phyloP scores from a whole-genome alignment of 768 basidiomycete species.

The Lactifluus rugatus region DNA sequence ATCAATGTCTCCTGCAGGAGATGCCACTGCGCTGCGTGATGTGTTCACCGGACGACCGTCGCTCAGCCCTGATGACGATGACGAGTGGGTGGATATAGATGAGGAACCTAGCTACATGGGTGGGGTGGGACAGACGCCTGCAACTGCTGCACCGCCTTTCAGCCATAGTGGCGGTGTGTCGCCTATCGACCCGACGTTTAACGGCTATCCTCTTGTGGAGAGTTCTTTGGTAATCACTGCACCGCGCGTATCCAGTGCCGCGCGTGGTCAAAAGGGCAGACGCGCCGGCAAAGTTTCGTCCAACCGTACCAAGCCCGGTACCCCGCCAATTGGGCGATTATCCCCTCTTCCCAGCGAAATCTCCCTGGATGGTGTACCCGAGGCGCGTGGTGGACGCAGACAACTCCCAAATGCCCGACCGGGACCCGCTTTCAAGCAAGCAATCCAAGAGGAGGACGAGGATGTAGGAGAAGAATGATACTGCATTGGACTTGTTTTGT shows the following conservation, averaged over 20 bases:
- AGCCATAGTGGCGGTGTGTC: constrained; percentile 10
- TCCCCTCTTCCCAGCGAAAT: constrained; percentile 52
- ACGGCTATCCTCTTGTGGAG: constrained; percentile 13
- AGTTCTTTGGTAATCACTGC: neutral
- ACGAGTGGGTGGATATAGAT: constrained; percentile 85
- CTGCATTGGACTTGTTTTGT: neutral
- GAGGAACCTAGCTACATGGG: constrained; percentile 71
- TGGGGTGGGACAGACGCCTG: constrained; percentile 54
- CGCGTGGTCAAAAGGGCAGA: constrained; percentile 12
- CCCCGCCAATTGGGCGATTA: constrained; percentile 49
- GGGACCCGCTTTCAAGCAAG: constrained; percentile 57
- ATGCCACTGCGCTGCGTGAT: constrained; percentile 47
- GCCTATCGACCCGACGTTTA: constrained; percentile 5
- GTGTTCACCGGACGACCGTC: constrained; percentile 69
- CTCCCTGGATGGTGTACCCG: constrained; percentile 38
- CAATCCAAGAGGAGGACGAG: constrained; percentile 83
- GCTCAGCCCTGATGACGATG: constrained; percentile 58
- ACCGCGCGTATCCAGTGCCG: constrained; percentile 22
- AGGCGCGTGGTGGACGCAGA: constrained; percentile 45
- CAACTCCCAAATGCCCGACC: constrained; percentile 52
- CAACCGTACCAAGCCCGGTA: constrained; percentile 39
- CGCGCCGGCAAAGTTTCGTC: constrained; percentile 13
- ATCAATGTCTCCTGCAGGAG: constrained; percentile 44
- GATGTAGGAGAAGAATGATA: constrained; percentile 55
- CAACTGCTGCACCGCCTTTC: constrained; percentile 10